A percentile compares a stretch with the other conserved stretches of the same genome.
phyloP scores from a whole-genome alignment of 1,284 basidiomycete genomes.

The Earliella scabrosa region DNA sequence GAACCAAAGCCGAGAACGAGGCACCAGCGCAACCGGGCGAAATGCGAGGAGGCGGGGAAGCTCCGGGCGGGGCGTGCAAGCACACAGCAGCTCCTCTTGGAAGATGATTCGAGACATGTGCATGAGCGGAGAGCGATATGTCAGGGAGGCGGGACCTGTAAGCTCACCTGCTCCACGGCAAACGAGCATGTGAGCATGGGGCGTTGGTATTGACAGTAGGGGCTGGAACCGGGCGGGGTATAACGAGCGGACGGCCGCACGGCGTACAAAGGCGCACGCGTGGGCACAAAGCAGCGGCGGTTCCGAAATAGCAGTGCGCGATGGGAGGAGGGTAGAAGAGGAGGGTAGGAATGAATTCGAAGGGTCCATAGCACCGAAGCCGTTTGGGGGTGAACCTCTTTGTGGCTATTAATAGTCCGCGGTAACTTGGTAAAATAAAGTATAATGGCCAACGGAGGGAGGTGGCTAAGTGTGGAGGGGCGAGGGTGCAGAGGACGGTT shows the following conservation, averaged over 20 bases:
- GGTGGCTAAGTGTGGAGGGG: background rate
- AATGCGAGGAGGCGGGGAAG: background rate
- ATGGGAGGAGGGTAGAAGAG: background rate
- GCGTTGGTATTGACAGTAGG: background rate
- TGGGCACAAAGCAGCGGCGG: background rate
- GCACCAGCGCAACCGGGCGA: background rate
- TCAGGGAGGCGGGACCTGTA: too few species aligned
- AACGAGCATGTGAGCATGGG: too few species aligned
- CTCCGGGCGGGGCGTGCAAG: too few species aligned
- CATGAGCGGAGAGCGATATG: too few species aligned
- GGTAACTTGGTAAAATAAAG: slow-evolving; percentile 26
- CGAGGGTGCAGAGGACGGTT: background rate
- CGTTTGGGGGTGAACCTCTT: slow-evolving; percentile 7
- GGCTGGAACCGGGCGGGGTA: background rate
- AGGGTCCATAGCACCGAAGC: slow-evolving; percentile 25
- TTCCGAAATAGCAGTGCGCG: background rate
- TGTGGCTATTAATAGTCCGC: slow-evolving; percentile 27
- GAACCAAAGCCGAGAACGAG: background rate
- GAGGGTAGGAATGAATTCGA: slow-evolving; percentile 7
- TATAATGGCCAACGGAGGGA: slow-evolving; percentile 22
- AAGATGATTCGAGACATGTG: too few species aligned
- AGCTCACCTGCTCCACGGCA: too few species aligned
- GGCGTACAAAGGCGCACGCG: too few species aligned
- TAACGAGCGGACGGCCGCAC: too few species aligned
- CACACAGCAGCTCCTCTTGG: too few species aligned